Percentiles rank a stretch among this genome's conserved stretches.
phyloP scores from a whole-genome alignment of 1,139 yeast species.

The Suhomyces bribrorum region DNA sequence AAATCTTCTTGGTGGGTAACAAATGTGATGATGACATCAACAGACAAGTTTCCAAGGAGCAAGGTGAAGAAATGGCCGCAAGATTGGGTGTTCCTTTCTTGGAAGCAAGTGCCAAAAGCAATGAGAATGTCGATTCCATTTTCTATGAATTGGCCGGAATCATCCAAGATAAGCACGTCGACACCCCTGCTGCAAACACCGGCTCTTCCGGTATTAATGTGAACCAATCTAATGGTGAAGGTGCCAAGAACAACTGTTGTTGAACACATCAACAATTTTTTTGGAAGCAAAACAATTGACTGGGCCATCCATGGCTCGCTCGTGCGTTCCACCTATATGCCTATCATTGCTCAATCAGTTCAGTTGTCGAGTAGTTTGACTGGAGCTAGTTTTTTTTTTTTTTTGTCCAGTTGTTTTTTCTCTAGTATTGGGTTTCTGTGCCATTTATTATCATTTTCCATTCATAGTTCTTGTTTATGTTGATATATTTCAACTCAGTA shows the following conservation, averaged over 20 bases:
- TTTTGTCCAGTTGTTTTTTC: too few species aligned
- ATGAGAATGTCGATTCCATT: conserved; percentile 87
- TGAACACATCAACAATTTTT: too few species aligned
- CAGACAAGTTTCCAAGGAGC: conserved; percentile 77
- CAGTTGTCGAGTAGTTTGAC: too few species aligned
- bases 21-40: conserved; percentile 85
- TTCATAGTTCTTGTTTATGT: too few species aligned
- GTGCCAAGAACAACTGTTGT: conserved; percentile 44
- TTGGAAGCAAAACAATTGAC: neutral
- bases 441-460: too few species aligned
- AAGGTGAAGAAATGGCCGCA: conserved; percentile 87
- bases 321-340: too few species aligned
- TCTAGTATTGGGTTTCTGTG: too few species aligned
- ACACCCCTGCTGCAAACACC: conserved; percentile 27
- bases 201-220: conserved; percentile 48
- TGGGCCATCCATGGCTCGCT: too few species aligned
- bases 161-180: conserved; percentile 75
- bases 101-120: conserved; percentile 95
- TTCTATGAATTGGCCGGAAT: conserved; percentile 88
- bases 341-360: too few species aligned
- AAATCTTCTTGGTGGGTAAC: conserved; percentile 90
- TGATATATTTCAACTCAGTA: too few species aligned
- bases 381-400: too few species aligned
- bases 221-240: conserved; percentile 32
- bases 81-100: conserved; percentile 87